These are phyloP conservation scores for Garcia nutans DNA, from an alignment of 345 rosid species.

Conservation along the genomic window DNA sequence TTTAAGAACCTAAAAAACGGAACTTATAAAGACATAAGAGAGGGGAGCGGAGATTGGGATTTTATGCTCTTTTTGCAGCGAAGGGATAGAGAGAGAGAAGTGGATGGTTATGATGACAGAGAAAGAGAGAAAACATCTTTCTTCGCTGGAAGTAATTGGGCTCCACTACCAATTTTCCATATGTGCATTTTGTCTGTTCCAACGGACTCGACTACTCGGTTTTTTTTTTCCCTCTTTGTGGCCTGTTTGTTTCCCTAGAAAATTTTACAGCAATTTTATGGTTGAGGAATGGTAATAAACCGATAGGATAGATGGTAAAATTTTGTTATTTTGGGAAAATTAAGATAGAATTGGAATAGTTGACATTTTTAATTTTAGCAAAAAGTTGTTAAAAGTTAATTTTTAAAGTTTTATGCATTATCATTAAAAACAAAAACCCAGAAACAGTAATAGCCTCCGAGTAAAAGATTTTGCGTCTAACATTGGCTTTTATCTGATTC, in stretches of 20 bases:
- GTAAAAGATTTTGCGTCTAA: too few relatives aligned
- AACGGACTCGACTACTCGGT: conserved; percentile 7
- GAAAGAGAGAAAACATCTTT: not conserved
- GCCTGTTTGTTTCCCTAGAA: not conserved
- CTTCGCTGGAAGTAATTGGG: conserved; percentile 6
- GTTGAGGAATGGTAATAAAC: too few relatives aligned
- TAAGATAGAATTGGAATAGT: too few relatives aligned
- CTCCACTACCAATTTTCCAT: not conserved
- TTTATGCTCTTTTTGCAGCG: conserved; percentile 13
- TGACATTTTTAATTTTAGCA: not conserved
- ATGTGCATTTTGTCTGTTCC: conserved; percentile 17
- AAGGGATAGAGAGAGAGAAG: conserved; percentile 8
- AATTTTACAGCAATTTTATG: conserved; percentile 1
- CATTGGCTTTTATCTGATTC: too few relatives aligned
- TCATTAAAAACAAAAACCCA: too few relatives aligned
- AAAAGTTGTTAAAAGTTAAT: too few relatives aligned
- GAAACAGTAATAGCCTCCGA: too few relatives aligned
- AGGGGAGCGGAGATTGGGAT: not conserved
- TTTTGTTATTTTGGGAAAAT: too few relatives aligned
- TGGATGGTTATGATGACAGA: not conserved
- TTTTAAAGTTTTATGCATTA: too few relatives aligned
- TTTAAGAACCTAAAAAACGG: not conserved
- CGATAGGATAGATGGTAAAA: too few relatives aligned
- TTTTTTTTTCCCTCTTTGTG: not conserved
- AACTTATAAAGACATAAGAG: not conserved